Evolutionary conservation across 78 protist genomes (phyloP).

Genomic region (Dictyostelium purpureum): DNA sequence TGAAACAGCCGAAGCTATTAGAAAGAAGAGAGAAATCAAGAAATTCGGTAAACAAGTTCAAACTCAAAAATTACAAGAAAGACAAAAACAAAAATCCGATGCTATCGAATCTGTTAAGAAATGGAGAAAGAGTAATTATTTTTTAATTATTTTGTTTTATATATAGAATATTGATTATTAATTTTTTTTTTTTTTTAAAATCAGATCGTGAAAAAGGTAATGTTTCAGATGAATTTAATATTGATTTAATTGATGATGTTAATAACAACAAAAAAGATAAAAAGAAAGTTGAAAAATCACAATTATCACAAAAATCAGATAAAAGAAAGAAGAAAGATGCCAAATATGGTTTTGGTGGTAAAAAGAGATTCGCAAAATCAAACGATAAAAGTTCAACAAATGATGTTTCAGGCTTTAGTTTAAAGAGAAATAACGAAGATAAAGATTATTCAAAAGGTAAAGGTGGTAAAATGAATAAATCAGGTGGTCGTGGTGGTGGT

Average conservation of each 20-base stretch:
- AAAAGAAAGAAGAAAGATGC: constrained; percentile 59
- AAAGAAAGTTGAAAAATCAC: constrained; percentile 56
- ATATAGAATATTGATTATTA: neutral
- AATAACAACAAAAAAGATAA: constrained; percentile 20
- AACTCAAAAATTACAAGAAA: constrained; percentile 74
- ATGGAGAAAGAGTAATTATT: constrained; percentile 81
- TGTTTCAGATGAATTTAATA: constrained; percentile 53
- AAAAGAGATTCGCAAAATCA: constrained; percentile 55
- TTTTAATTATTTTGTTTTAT: no score
- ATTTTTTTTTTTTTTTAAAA: neutral
- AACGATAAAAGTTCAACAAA: constrained; percentile 42
- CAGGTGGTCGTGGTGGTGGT: constrained; percentile 6
- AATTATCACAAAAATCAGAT: constrained; percentile 27
- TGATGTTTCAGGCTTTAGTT: constrained; percentile 28
- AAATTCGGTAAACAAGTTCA: constrained; percentile 89
- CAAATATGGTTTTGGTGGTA: constrained; percentile 84
- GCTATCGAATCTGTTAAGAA: constrained; percentile 82
- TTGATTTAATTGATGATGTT: constrained; percentile 35
- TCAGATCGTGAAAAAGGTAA: constrained; percentile 67
- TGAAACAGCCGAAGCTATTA: constrained; percentile 76
- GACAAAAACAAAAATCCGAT: constrained; percentile 80
- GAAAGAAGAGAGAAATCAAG: constrained; percentile 82
- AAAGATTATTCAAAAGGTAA: constrained; percentile 31
- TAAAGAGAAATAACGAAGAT: constrained; percentile 43
- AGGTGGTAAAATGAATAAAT: constrained; percentile 14